Percentiles rank a stretch among this genome's conserved stretches.
These are phyloP conservation scores for Colletotrichum sp. DNA, from an alignment of 2,329 filamentous ascomycete species.

Conservation along the genomic window DNA sequence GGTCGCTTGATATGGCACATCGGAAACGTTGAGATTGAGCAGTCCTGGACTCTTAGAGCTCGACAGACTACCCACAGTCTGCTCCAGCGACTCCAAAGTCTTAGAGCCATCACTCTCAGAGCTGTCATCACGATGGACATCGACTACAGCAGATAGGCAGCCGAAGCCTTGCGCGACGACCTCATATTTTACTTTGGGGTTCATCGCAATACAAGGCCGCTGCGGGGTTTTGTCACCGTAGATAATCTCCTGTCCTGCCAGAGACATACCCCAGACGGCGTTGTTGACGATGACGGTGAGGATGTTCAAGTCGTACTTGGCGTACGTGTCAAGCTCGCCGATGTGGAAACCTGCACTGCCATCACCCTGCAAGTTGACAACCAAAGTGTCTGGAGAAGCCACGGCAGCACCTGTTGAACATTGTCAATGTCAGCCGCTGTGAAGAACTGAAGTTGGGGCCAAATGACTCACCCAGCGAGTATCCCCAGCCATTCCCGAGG, in stretches of 20 bases:
- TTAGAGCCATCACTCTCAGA: background rate
- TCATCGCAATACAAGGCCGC: conserved; percentile 7
- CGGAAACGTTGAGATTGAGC: background rate
- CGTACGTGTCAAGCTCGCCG: conserved; percentile 7
- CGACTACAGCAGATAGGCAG: background rate
- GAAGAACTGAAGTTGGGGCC: too few species aligned
- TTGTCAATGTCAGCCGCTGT: background rate
- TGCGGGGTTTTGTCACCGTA: conserved; percentile 1
- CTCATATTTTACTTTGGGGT: background rate
- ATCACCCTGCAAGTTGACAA: conserved; percentile 1
- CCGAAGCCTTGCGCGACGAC: background rate
- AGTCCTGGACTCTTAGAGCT: background rate
- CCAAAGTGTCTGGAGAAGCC: background rate
- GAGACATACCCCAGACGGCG: conserved; percentile 11
- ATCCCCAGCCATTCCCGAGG: conserved; percentile 2
- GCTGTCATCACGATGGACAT: background rate
- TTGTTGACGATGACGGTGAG: conserved; percentile 3
- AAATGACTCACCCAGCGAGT: background rate
- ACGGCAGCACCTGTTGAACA: background rate
- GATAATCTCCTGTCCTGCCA: conserved; percentile 1
- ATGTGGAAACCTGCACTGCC: conserved; percentile 8
- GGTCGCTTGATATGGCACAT: background rate
- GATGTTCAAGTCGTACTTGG: conserved; percentile 3
- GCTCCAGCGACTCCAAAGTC: background rate
- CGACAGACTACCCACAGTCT: background rate